Evolutionary conservation across 177 flowering plant species (phyloP).

Genomic region (Vitis hybrid): DNA sequence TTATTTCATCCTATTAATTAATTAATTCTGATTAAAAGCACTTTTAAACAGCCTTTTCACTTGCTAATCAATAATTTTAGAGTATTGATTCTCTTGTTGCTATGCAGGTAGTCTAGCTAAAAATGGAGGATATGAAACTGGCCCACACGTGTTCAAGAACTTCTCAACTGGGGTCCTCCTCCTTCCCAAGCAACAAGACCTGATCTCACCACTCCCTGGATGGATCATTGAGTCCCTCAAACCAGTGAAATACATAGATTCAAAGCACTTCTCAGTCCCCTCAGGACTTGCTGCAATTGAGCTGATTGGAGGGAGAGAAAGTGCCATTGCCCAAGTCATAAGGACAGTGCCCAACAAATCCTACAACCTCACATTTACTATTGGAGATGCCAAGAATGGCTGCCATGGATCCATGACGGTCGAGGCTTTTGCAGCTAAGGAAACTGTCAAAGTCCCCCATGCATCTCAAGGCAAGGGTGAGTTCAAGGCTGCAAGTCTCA

Average conservation of each 20-base stretch:
- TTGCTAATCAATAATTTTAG: not conserved
- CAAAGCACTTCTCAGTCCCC: conserved; percentile 29
- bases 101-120: conserved; percentile 26
- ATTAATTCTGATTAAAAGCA: no score
- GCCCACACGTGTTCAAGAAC: conserved; percentile 33
- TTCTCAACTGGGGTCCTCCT: conserved; percentile 32
- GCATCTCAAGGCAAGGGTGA: conserved; percentile 23
- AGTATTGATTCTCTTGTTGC: not conserved
- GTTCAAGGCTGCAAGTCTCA: conserved; percentile 17
- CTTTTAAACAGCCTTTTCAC: no score
- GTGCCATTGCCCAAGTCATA: conserved; percentile 32
- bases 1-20: no score
- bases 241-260: conserved; percentile 34
- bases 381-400: conserved; percentile 36
- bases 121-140: conserved; percentile 29
- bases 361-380: conserved; percentile 29
- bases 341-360: conserved; percentile 20
- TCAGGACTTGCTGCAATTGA: conserved; percentile 22
- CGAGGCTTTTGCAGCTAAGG: conserved; percentile 28
- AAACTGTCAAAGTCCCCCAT: conserved; percentile 19
- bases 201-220: conserved; percentile 32
- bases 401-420: conserved; percentile 38
- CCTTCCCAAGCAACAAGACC: conserved; percentile 20
- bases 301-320: conserved; percentile 31
- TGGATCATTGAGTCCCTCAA: conserved; percentile 39